Percentiles rank a stretch among this genome's conserved stretches.
Evolutionary conservation across 1,284 basidiomycete species (phyloP).

Genomic region (Ustilago crameri): DNA sequence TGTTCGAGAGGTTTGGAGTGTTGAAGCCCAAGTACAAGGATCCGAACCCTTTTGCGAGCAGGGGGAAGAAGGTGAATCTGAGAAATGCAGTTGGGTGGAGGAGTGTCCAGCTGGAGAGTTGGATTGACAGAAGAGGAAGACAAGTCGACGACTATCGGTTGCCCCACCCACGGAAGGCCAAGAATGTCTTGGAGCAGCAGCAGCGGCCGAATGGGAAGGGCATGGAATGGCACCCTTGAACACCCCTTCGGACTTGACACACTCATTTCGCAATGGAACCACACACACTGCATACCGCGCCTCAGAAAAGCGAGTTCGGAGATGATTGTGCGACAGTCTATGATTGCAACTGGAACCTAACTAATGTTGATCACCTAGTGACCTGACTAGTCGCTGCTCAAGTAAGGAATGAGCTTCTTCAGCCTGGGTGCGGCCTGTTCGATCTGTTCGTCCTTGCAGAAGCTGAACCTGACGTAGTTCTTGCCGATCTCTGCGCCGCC

Average conservation of each 20-base stretch:
- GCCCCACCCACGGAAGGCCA: constrained; percentile 16
- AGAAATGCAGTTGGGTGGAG: constrained; percentile 44
- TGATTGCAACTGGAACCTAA: neutral
- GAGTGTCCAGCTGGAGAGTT: constrained; percentile 42
- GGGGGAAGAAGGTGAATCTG: constrained; percentile 26
- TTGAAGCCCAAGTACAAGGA: constrained; percentile 31
- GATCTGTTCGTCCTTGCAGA: constrained; percentile 65
- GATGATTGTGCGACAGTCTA: neutral
- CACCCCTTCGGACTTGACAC: neutral
- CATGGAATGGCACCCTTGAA: neutral
- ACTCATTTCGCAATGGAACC: neutral
- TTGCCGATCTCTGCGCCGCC: constrained; percentile 44
- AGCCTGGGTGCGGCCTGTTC: constrained; percentile 54
- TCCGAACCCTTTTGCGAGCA: constrained; percentile 55
- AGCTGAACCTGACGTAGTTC: constrained; percentile 61
- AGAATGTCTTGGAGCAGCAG: too few relatives aligned
- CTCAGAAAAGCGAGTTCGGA: neutral
- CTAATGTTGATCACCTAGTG: neutral
- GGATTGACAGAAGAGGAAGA: constrained; percentile 28
- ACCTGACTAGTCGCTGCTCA: constrained; percentile 4
- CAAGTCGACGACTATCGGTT: constrained; percentile 3
- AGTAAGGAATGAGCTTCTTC: constrained; percentile 42
- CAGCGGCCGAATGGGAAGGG: neutral
- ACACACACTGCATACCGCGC: neutral
- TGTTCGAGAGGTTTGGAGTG: constrained; percentile 26